Percentiles rank a stretch among this genome's conserved stretches.
These are phyloP conservation scores for Hygrocybe coccinea DNA, from an alignment of 768 basidiomycete genomes.

Conservation along the genomic window DNA sequence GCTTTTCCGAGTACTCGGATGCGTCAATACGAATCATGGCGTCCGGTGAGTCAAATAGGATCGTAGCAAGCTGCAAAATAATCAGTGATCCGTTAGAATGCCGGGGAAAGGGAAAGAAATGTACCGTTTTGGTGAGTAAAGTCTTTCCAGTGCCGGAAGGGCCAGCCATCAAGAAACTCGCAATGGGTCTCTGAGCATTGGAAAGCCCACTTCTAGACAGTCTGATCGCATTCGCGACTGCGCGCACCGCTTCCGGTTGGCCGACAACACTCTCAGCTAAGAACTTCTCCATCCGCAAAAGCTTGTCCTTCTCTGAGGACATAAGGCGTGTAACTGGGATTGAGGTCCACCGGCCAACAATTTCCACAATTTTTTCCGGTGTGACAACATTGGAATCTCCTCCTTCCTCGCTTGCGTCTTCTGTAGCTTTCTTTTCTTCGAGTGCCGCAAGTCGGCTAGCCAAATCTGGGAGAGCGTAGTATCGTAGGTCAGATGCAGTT, in stretches of 20 bases:
- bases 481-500: conserved; percentile 82
- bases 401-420: conserved; percentile 54
- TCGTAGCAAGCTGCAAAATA: conserved; percentile 63
- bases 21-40: conserved; percentile 92
- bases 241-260: conserved; percentile 85
- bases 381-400: conserved; percentile 68
- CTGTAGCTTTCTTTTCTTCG: conserved; percentile 65
- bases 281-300: conserved; percentile 80
- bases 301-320: conserved; percentile 88
- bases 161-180: conserved; percentile 90
- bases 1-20: conserved; percentile 84
- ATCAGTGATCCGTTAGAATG: background rate
- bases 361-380: conserved; percentile 88
- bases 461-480: conserved; percentile 88
- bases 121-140: conserved; percentile 80
- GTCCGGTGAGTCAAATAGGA: conserved; percentile 87
- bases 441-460: conserved; percentile 55
- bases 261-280: conserved; percentile 77
- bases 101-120: conserved; percentile 20
- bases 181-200: conserved; percentile 81
- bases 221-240: conserved; percentile 91
- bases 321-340: conserved; percentile 85
- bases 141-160: conserved; percentile 92
- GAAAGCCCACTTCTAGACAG: conserved; percentile 91
- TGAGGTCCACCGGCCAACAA: conserved; percentile 89